Conservation (phyloP, 352 stramenopile genomes). For the Phytophthora quininea region DNA sequence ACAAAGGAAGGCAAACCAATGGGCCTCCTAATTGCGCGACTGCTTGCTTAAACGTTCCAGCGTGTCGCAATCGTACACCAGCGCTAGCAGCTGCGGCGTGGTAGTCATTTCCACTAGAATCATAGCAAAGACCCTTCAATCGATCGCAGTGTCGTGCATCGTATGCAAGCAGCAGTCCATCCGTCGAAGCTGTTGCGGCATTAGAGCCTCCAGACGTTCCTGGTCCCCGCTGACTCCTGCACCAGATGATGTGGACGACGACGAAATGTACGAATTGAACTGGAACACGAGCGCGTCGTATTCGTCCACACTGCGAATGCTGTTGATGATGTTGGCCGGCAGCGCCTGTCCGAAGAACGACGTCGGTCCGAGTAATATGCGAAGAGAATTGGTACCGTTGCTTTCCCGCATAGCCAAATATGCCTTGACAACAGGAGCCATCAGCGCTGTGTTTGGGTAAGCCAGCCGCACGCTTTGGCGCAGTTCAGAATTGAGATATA, state of each 20-base stretch:
- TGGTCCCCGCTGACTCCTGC: conserved; percentile 29
- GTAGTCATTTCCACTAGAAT: conserved; percentile 74
- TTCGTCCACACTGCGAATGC: conserved; percentile 72
- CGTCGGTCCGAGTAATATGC: conserved; percentile 67
- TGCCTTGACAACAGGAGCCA: conserved; percentile 78
- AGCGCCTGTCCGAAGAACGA: conserved; percentile 67
- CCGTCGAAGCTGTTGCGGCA: conserved; percentile 40
- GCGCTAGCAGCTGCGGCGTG: conserved; percentile 63
- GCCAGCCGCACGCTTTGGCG: conserved; percentile 75
- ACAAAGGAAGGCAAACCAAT: conserved; percentile 65
- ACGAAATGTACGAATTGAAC: conserved; percentile 82
- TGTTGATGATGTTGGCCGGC: conserved; percentile 62
- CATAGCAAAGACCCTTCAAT: conserved; percentile 65
- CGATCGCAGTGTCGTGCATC: conserved; percentile 71
- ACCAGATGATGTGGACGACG: conserved; percentile 58
- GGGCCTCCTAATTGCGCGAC: conserved; percentile 70
- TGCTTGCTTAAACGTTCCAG: conserved; percentile 75
- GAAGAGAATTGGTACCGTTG: conserved; percentile 59
- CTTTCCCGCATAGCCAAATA: conserved; percentile 82
- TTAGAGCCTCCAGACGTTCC: conserved; percentile 29
- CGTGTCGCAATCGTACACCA: conserved; percentile 62
- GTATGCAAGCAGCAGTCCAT: conserved; percentile 69
- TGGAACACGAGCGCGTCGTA: conserved; percentile 80
- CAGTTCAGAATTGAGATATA: conserved; percentile 80
- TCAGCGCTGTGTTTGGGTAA: conserved; percentile 81